These are phyloP conservation scores for Spathaspora arborariae DNA, from an alignment of 805 yeast genomes.

Conservation along the genomic window DNA sequence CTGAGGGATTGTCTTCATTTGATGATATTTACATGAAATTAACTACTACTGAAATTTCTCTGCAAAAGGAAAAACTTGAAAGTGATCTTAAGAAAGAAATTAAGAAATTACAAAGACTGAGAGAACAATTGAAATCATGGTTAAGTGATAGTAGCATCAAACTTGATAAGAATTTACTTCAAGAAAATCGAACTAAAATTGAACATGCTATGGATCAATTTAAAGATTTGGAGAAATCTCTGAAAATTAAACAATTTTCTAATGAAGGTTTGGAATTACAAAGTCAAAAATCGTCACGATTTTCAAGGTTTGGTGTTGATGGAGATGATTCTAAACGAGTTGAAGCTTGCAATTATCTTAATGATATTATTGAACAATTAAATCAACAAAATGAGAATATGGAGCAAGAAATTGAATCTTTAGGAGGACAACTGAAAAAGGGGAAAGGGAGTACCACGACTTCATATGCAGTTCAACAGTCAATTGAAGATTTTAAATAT, in stretches of 20 bases:
- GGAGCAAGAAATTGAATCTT: slow-evolving; percentile 58
- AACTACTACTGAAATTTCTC: slow-evolving; percentile 71
- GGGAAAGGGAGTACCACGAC: slow-evolving; percentile 46
- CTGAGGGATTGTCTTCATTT: slow-evolving; percentile 84
- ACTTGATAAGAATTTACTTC: slow-evolving; percentile 47
- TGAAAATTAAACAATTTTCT: slow-evolving; percentile 91
- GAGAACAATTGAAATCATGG: slow-evolving; percentile 97
- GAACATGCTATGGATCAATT: slow-evolving; percentile 96
- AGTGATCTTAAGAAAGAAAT: slow-evolving; percentile 90
- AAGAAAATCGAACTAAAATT: slow-evolving; percentile 62
- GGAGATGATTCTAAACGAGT: slow-evolving; percentile 78
- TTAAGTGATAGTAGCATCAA: slow-evolving; percentile 85
- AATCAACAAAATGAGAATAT: slow-evolving; percentile 75
- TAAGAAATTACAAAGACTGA: slow-evolving; percentile 85
- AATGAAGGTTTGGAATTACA: slow-evolving; percentile 85
- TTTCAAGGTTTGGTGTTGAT: slow-evolving; percentile 41
- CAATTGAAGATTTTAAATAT: slow-evolving; percentile 60
- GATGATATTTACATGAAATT: slow-evolving; percentile 85
- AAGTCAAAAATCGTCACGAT: slow-evolving; percentile 21
- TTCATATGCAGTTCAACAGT: slow-evolving; percentile 38
- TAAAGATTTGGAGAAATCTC: slow-evolving; percentile 87
- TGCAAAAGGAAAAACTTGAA: slow-evolving; percentile 92
- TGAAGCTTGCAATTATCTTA: slow-evolving; percentile 67
- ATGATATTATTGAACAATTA: slow-evolving; percentile 71
- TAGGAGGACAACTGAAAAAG: slow-evolving; percentile 35